Conservation (phyloP, 768 basidiomycete species). For the Lentinula boryana region DNA sequence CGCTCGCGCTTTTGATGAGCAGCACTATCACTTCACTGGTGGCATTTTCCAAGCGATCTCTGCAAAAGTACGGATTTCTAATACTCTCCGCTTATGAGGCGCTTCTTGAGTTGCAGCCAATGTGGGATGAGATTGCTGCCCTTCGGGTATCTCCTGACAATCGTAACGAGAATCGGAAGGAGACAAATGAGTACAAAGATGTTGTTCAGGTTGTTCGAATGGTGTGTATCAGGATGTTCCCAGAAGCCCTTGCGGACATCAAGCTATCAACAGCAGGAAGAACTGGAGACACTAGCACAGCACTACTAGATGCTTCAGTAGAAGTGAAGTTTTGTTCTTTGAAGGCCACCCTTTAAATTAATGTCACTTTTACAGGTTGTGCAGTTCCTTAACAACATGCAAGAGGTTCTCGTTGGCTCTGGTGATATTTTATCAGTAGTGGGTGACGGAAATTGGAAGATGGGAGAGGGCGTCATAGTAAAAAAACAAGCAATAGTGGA, state of each 20-base stretch:
- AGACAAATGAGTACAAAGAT: conserved; percentile 68
- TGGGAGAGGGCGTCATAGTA: conserved; percentile 77
- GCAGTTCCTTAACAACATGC: conserved; percentile 62
- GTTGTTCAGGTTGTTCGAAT: conserved; percentile 57
- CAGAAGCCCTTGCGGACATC: conserved; percentile 76
- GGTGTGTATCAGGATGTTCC: conserved; percentile 76
- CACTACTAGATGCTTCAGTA: conserved; percentile 25
- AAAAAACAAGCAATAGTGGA: conserved; percentile 44
- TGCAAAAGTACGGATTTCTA: conserved; percentile 78
- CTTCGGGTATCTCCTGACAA: conserved; percentile 38
- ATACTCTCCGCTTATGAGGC: conserved; percentile 66
- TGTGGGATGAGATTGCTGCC: conserved; percentile 63
- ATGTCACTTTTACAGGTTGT: conserved; percentile 43
- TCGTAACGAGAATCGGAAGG: conserved; percentile 26
- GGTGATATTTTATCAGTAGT: conserved; percentile 60
- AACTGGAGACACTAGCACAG: conserved; percentile 56
- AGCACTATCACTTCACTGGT: conserved; percentile 59
- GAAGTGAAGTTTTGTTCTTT: conserved; percentile 17
- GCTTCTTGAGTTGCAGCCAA: conserved; percentile 46
- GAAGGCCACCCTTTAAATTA: conserved; percentile 51
- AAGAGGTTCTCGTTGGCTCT: conserved; percentile 64
- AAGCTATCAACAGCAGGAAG: conserved; percentile 45
- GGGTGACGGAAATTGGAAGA: conserved; percentile 89
- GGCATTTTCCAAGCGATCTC: conserved; percentile 63
- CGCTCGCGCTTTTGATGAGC: conserved; percentile 61